Evolutionary conservation across 164 flowering plant genomes (phyloP), one percentile per base, ranked within the genome.

Genomic region (Dillenia turbinata): DNA sequence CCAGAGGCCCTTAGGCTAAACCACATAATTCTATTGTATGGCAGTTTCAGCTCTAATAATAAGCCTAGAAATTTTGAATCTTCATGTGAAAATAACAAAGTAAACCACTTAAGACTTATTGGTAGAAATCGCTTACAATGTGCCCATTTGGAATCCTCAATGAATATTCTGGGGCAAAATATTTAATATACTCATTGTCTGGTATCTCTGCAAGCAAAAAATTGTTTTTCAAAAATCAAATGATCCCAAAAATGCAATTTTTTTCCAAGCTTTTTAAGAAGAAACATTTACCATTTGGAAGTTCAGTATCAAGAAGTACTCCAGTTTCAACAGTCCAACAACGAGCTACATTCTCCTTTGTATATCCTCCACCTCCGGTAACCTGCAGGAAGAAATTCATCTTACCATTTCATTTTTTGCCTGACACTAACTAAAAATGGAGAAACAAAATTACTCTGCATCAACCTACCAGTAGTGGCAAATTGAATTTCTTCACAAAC

Each of bases 281-380:
- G 11, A 52, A 62, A 57, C 26, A 10, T n/a, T 26, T 83, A 90
- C 98, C 92, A 78, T 88, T 85, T 8, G 97, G 96, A 59, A 94
- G 92, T 61, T 89, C 95, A 24, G 93, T 78, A 63, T 88, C 99
- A 49, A 94, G 73, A 67, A 94, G 89, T 69, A 83, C 89, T 50
- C 97, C 97, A 13, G 99, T 94, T 78, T 94, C 99, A 69, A 94
- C 82, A 49, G 97, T 75, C 97, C 99, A 94, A 77, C 99, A 94
- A 40, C 99, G 80, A 72, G 99, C 99, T 40, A 94, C 96, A 77
- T 89, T 94, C 75, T 94, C 97, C 74, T 94, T 94, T 14, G 97
- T 94, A 73, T 91, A 94, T 60, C 99, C 99, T 49, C 99, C 99
- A 70, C 99, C 99, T 66, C 99, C 99, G 67, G 97, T 91, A 55